These are phyloP conservation scores for Zangia roseola DNA, from an alignment of 768 basidiomycete species.

Conservation along the genomic window DNA sequence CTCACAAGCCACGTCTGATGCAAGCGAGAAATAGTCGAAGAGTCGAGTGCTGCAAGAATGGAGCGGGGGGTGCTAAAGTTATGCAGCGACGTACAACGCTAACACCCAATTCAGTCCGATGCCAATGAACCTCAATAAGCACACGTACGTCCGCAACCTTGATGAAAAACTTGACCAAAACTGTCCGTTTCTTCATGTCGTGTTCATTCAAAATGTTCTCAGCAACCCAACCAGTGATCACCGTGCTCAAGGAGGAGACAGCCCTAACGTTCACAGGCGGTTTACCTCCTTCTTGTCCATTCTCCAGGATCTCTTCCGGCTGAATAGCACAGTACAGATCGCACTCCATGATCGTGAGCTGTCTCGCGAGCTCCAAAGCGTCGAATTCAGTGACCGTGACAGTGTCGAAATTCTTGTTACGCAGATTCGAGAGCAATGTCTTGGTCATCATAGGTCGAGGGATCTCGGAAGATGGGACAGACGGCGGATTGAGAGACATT, in stretches of 20 bases:
- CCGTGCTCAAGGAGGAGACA: slow-evolving; percentile 85
- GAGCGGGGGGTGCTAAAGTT: slow-evolving; percentile 95
- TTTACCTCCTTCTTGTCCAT: slow-evolving; percentile 67
- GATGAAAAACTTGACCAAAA: slow-evolving; percentile 86
- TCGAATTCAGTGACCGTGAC: slow-evolving; percentile 90
- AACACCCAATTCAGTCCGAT: slow-evolving; percentile 11
- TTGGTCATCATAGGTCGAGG: slow-evolving; percentile 89
- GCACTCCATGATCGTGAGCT: slow-evolving; percentile 93
- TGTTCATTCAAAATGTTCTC: slow-evolving; percentile 90
- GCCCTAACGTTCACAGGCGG: slow-evolving; percentile 74
- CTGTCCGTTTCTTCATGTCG: slow-evolving; percentile 81
- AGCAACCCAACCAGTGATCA: slow-evolving; percentile 94
- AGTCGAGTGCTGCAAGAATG: slow-evolving; percentile 92
- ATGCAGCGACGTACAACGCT: slow-evolving; percentile 81
- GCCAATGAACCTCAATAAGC: slow-evolving; percentile 3
- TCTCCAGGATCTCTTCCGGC: slow-evolving; percentile 86
- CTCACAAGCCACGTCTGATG: slow-evolving; percentile 92
- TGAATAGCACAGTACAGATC: slow-evolving; percentile 82
- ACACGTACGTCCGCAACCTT: slow-evolving; percentile 83
- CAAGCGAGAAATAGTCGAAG: slow-evolving; percentile 89
- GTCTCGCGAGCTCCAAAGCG: slow-evolving; percentile 85
- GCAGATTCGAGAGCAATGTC: slow-evolving; percentile 62
- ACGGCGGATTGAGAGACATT: slow-evolving; percentile 67
- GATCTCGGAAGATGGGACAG: slow-evolving; percentile 56
- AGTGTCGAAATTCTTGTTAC: slow-evolving; percentile 58